Percentiles rank a stretch among this genome's conserved stretches.
These are phyloP conservation scores for Raphidocelis subcapitata DNA, from an alignment of 139 green algal genomes.

Conservation along the genomic window DNA sequence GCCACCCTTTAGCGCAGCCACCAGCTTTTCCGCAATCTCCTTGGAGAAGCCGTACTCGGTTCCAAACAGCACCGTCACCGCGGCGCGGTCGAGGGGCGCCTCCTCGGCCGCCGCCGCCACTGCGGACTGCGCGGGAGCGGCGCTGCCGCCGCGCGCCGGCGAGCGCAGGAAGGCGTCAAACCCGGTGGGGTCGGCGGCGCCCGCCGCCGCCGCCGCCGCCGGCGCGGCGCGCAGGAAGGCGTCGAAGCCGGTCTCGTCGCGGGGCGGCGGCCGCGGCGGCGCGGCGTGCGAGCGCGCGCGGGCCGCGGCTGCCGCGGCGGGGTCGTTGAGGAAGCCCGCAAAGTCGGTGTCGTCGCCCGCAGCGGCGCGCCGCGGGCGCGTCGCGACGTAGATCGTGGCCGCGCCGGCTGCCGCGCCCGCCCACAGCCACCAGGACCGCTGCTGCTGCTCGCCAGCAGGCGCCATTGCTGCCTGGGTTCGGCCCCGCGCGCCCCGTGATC, in stretches of 20 bases:
- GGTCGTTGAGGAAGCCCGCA: too few species aligned
- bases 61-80: conserved; percentile 77
- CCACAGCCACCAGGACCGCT: too few species aligned
- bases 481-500: too few species aligned
- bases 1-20: conserved; percentile 27
- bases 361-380: too few species aligned
- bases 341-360: too few species aligned
- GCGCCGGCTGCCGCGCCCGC: too few species aligned
- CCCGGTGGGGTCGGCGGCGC: neutral
- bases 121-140: neutral
- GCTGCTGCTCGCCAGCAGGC: too few species aligned
- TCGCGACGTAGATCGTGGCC: too few species aligned
- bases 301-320: too few species aligned
- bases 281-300: too few species aligned
- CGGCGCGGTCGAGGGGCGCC: conserved; percentile 30
- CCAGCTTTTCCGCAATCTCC: conserved; percentile 82
- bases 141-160: conserved; percentile 4
- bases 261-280: too few species aligned
- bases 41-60: conserved; percentile 89
- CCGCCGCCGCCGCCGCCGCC: neutral
- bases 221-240: conserved; percentile 12
- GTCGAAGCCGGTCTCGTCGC: conserved; percentile 20
- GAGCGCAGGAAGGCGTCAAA: conserved; percentile 21
- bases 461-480: too few species aligned
- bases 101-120: neutral